Evolutionary conservation across 108 stramenopile species (phyloP).

Genomic region (Cyclotella kingstonii): DNA sequence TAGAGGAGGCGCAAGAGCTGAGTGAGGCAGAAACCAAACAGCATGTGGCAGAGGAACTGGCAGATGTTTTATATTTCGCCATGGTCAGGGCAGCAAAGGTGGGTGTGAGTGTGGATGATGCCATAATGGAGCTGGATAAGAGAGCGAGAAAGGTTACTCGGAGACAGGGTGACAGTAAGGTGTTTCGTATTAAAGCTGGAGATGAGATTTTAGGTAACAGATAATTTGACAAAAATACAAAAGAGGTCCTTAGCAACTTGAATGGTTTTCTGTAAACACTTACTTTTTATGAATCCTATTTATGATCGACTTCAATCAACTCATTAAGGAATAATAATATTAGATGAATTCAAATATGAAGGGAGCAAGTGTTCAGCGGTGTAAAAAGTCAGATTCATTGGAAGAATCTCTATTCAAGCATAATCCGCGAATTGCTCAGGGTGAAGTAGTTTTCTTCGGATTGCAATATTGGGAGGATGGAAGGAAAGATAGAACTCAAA

Average conservation of each 20-base stretch:
- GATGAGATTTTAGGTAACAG: slow-evolving; percentile 69
- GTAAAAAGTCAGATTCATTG: no score
- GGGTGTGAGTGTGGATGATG: slow-evolving; percentile 92
- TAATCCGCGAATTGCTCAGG: background rate
- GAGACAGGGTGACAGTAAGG: slow-evolving; percentile 93
- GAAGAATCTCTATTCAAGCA: background rate
- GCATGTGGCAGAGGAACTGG: slow-evolving; percentile 93
- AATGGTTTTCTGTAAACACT: no score
- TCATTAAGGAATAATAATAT: no score
- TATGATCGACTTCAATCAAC: no score
- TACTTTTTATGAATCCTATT: no score
- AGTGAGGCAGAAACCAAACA: slow-evolving; percentile 80
- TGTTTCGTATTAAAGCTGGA: slow-evolving; percentile 87
- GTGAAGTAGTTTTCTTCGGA: background rate
- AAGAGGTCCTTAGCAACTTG: no score
- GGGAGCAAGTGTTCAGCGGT: no score
- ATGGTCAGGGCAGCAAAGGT: slow-evolving; percentile 91
- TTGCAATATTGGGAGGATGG: slow-evolving; percentile 6
- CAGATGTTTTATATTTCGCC: slow-evolving; percentile 96
- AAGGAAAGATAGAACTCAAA: slow-evolving; percentile 8
- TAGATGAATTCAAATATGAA: no score
- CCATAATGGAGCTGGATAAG: slow-evolving; percentile 80
- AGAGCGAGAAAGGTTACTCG: slow-evolving; percentile 92
- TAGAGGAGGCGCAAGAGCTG: slow-evolving; percentile 99
- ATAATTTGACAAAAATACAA: no score